Conservation (phyloP, 768 basidiomycete species). For the Stropharia rugosoannulata region DNA sequence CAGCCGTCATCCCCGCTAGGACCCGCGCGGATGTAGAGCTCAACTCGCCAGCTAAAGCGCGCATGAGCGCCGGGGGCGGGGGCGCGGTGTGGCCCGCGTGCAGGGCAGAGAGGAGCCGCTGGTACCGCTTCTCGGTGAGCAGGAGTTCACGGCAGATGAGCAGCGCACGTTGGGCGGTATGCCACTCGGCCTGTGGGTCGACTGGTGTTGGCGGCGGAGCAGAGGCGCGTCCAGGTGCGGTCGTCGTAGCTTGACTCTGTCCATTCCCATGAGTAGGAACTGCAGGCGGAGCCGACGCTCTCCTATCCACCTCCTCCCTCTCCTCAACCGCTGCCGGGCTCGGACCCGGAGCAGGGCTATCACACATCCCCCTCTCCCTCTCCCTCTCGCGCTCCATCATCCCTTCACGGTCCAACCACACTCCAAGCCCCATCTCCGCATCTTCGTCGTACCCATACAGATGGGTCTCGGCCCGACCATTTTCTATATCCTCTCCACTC, state of each 20-base stretch:
- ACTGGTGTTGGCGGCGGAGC: neutral
- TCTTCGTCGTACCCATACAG: conserved; percentile 1
- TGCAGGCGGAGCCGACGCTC: too few relatives aligned
- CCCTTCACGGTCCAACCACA: conserved; percentile 7
- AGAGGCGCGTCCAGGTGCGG: too few relatives aligned
- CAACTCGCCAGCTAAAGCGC: conserved; percentile 49
- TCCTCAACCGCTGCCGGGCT: neutral
- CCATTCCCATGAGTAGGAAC: too few relatives aligned
- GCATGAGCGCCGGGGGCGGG: conserved; percentile 52
- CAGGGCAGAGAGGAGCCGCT: conserved; percentile 29
- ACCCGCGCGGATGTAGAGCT: conserved; percentile 46
- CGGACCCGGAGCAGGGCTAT: neutral
- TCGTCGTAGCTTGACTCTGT: too few relatives aligned
- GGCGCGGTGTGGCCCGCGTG: conserved; percentile 33
- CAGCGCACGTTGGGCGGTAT: conserved; percentile 35
- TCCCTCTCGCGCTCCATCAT: neutral
- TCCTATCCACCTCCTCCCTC: neutral
- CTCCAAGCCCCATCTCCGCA: conserved; percentile 10
- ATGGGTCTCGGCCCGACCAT: too few relatives aligned
- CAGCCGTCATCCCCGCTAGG: conserved; percentile 44
- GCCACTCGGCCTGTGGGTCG: conserved; percentile 19
- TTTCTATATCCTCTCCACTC: neutral
- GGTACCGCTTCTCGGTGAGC: conserved; percentile 44
- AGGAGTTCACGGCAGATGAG: conserved; percentile 41
- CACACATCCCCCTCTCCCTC: neutral